phyloP scores from a whole-genome alignment of 2,329 filamentous ascomycete genomes.

The Elsinoe arachidis region DNA sequence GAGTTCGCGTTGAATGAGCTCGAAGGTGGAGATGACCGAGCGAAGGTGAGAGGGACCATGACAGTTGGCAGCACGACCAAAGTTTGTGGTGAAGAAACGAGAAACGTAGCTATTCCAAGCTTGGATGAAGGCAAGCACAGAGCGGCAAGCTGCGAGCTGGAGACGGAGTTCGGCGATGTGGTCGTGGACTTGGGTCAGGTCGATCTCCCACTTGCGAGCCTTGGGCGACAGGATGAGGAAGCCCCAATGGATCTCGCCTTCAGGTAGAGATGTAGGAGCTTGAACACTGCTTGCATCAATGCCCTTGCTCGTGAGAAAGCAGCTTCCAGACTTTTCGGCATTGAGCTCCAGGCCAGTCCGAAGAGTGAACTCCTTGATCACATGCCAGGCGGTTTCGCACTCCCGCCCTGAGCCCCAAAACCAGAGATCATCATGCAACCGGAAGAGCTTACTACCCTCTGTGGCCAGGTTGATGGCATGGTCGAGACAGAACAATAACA shows the following conservation, averaged over 20 bases:
- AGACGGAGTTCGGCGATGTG: conserved; percentile 52
- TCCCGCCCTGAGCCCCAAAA: conserved; percentile 52
- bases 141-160: conserved; percentile 49
- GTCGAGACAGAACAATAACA: conserved; percentile 56
- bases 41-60: conserved; percentile 46
- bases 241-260: conserved; percentile 50
- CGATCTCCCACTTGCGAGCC: conserved; percentile 50
- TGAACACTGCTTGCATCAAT: background rate
- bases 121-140: conserved; percentile 51
- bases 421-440: conserved; percentile 59
- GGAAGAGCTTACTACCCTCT: conserved; percentile 47
- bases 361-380: conserved; percentile 46
- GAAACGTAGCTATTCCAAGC: conserved; percentile 47
- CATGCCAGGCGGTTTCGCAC: conserved; percentile 51
- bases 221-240: conserved; percentile 49
- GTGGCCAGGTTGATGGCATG: conserved; percentile 54
- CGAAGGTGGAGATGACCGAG: conserved; percentile 43
- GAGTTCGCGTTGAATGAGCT: conserved; percentile 41
- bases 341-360: conserved; percentile 53
- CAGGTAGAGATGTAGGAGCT: conserved; percentile 35
- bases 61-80: conserved; percentile 45
- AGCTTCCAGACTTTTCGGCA: conserved; percentile 48
- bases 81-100: conserved; percentile 47
- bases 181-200: conserved; percentile 49
- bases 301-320: conserved; percentile 27